These are phyloP conservation scores for Russula emetica DNA, from an alignment of 768 basidiomycete species.

Conservation along the genomic window DNA sequence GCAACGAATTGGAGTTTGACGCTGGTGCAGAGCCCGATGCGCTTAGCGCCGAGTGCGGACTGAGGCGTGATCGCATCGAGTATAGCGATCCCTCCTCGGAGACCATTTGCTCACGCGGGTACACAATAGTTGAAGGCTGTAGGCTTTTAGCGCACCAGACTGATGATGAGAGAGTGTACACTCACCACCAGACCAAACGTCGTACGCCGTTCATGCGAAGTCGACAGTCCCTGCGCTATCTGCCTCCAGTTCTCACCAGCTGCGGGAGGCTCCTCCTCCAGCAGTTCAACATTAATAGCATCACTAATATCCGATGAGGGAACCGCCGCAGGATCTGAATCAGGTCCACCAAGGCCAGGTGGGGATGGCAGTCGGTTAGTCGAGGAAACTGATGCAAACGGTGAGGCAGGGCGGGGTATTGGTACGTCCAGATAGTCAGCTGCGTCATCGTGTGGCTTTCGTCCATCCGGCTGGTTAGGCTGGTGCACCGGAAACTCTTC, in stretches of 20 bases:
- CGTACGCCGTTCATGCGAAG: slow-evolving; percentile 31
- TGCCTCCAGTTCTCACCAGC: slow-evolving; percentile 40
- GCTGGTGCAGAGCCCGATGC: slow-evolving; percentile 48
- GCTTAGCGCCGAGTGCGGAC: slow-evolving; percentile 44
- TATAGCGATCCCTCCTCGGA: slow-evolving; percentile 57
- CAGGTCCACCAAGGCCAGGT: slow-evolving; percentile 39
- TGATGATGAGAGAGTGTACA: no score
- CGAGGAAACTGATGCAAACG: slow-evolving; percentile 45
- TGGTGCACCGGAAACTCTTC: slow-evolving; percentile 18
- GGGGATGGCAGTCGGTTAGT: slow-evolving; percentile 29
- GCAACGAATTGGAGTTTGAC: slow-evolving; percentile 46
- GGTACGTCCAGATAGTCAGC: slow-evolving; percentile 53
- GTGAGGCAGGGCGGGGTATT: slow-evolving; percentile 52
- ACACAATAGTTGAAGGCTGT: no score
- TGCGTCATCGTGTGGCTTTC: slow-evolving; percentile 26
- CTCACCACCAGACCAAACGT: no score
- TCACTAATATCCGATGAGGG: slow-evolving; percentile 23
- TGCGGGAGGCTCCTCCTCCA: slow-evolving; percentile 65
- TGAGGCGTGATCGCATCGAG: slow-evolving; percentile 57
- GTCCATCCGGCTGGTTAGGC: background rate
- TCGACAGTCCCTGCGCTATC: slow-evolving; percentile 26
- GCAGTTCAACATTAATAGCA: slow-evolving; percentile 48
- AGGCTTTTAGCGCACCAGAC: no score
- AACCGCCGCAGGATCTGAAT: slow-evolving; percentile 30
- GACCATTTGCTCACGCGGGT: slow-evolving; percentile 36